Percentiles rank a stretch among this genome's conserved stretches.
Evolutionary conservation across 768 basidiomycete species (phyloP).

Genomic region (Auricularia sp.): DNA sequence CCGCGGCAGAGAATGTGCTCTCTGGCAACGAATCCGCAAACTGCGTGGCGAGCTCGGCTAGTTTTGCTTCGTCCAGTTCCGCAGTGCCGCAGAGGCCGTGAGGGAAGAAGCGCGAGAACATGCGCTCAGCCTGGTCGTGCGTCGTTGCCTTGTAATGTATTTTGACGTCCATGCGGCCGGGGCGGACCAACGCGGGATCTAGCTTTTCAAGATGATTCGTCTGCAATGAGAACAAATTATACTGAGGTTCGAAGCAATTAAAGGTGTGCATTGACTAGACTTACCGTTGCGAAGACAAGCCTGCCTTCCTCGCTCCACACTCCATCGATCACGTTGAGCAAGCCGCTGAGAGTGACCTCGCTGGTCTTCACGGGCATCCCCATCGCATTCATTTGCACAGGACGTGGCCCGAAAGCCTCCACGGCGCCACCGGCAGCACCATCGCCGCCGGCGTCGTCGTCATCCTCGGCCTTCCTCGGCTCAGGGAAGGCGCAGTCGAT

Average conservation of each 20-base stretch:
- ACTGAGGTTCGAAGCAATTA: background rate
- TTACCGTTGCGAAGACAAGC: constrained; percentile 48
- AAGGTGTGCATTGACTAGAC: constrained; percentile 7
- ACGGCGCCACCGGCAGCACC: background rate
- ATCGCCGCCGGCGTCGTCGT: constrained; percentile 10
- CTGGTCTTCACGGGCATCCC: background rate
- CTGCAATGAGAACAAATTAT: constrained; percentile 15
- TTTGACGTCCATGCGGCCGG: constrained; percentile 47
- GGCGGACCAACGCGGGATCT: constrained; percentile 44
- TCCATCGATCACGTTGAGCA: constrained; percentile 51
- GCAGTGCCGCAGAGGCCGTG: constrained; percentile 21
- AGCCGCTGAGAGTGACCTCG: constrained; percentile 41
- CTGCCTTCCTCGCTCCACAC: constrained; percentile 56
- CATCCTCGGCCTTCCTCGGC: constrained; percentile 27
- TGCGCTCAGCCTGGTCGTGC: constrained; percentile 32
- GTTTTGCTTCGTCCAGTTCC: constrained; percentile 14
- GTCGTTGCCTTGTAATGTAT: constrained; percentile 42
- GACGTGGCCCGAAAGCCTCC: background rate
- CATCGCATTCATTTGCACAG: background rate
- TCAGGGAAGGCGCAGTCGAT: constrained; percentile 49
- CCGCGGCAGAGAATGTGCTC: constrained; percentile 44
- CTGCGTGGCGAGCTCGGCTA: constrained; percentile 23
- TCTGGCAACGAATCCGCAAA: constrained; percentile 37
- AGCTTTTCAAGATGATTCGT: constrained; percentile 46
- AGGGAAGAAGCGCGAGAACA: constrained; percentile 46